Evolutionary conservation across 805 yeast genomes (phyloP), one percentile per base, ranked within the genome.

Genomic region (Torulaspora gathmanii): DNA sequence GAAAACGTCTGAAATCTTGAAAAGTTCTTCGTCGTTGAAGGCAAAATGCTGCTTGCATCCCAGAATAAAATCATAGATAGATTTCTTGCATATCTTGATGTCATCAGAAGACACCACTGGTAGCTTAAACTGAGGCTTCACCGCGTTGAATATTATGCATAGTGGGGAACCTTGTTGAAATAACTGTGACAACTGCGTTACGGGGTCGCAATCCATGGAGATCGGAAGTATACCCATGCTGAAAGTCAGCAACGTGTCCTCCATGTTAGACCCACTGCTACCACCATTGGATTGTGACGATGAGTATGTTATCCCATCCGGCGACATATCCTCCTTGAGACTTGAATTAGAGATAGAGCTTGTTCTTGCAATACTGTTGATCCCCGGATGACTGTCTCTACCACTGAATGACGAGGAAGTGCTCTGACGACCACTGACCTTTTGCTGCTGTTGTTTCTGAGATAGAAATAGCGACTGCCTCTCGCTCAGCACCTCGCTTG

Each of bases 111-210:
- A 77, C 5, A 83, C 78, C 12, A 82, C 75, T 1, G 83, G 74
- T 36, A 84, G 70, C 44, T 81, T 78, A 44, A 75, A 73, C 30
- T 73, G 74, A 1, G 83, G 82, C 44, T 73, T 73, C 16, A 88
- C 74, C 11, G 80, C 71, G 66, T 93, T 91, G 71, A 84, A 87
- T 6, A 91, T 70, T 33, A 87, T 77, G 64, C 98, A 90, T 33
- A 93, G 70, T 3, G 98, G 95, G 2, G 95, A 83, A 9, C 98
- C 99, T 58, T 86, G 88, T 57, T 91, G 95, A 58, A 93, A 82
- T 27, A 93, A 70, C 53, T 87, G 82, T 80, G 96, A 86, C 34
- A 93, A 63, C 51, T 88, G 90, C 1, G 96, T 88, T 2, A 86
- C 97, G 3, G 98, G 97, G 63, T 93, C 99, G 58, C 86, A 84